phyloP scores from a whole-genome alignment of 768 basidiomycete genomes.

The Cystobasidium onofrii region DNA sequence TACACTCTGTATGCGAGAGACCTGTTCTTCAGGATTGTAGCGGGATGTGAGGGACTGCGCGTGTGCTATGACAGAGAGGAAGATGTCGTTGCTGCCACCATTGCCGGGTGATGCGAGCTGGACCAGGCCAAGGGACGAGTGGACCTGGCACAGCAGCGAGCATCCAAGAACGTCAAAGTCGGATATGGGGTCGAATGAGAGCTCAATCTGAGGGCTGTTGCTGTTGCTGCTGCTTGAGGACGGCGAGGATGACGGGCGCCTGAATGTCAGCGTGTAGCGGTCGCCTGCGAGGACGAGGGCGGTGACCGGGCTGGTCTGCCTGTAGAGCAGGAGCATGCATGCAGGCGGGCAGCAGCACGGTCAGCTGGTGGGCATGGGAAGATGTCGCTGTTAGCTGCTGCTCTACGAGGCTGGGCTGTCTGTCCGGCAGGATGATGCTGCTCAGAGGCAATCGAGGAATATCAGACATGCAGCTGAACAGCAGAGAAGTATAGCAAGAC shows the following conservation, averaged over 20 bases:
- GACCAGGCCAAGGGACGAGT: slow-evolving; percentile 28
- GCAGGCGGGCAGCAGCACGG: background rate
- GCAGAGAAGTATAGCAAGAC: too few relatives aligned
- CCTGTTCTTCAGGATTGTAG: slow-evolving; percentile 52
- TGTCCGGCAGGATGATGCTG: background rate
- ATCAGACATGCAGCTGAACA: too few relatives aligned
- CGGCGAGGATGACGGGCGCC: background rate
- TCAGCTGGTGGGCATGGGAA: background rate
- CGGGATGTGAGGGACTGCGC: slow-evolving; percentile 60
- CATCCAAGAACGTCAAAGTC: slow-evolving; percentile 10
- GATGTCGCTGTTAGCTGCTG: background rate
- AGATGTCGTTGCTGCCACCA: slow-evolving; percentile 56
- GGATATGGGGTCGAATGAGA: slow-evolving; percentile 11
- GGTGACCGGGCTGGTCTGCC: slow-evolving; percentile 6
- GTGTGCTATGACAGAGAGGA: slow-evolving; percentile 70
- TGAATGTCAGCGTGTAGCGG: slow-evolving; percentile 4
- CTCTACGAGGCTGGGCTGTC: too few relatives aligned
- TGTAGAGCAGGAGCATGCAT: slow-evolving; percentile 26
- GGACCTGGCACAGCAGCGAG: background rate
- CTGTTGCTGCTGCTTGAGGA: background rate
- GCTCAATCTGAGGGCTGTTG: slow-evolving; percentile 17
- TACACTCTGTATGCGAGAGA: slow-evolving; percentile 78
- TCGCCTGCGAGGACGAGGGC: slow-evolving; percentile 21
- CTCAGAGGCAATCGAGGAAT: background rate
- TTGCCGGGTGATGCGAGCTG: slow-evolving; percentile 16